A percentile compares a stretch with the other conserved stretches of the same genome.
Evolutionary conservation across 2,329 filamentous ascomycete genomes (phyloP).

Genomic region (Ophiostoma sp.): DNA sequence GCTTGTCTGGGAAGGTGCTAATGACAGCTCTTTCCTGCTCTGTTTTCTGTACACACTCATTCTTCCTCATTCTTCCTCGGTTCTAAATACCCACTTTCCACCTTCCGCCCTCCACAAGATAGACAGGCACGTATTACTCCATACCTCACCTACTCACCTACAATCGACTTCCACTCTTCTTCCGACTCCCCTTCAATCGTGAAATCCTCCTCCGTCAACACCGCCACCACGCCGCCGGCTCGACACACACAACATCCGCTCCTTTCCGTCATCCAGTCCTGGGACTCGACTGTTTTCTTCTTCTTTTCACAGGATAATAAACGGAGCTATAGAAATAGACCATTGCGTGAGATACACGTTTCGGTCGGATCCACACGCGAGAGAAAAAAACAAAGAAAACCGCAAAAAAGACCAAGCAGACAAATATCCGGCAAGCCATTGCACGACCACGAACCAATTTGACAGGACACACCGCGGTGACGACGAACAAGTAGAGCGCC

Average conservation of each 20-base stretch:
- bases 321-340: background rate
- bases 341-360: constrained; percentile 12
- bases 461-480: background rate
- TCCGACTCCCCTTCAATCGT: constrained; percentile 13
- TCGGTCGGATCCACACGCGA: constrained; percentile 16
- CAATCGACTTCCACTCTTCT: background rate
- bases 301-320: background rate
- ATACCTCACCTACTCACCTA: constrained; percentile 5
- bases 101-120: background rate
- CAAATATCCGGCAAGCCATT: constrained; percentile 16
- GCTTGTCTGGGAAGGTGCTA: background rate
- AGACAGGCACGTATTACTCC: constrained; percentile 1
- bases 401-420: background rate
- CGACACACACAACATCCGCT: constrained; percentile 21
- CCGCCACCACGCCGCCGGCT: constrained; percentile 13
- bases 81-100: background rate
- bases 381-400: constrained; percentile 9
- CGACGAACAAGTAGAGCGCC: background rate
- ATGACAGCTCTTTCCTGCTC: background rate
- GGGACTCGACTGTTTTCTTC: background rate
- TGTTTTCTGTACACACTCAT: background rate
- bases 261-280: constrained; percentile 14
- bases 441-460: background rate
- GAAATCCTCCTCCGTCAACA: constrained; percentile 3
- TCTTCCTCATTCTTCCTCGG: constrained; percentile 6